A percentile compares a stretch with the other conserved stretches of the same genome.
phyloP scores from a whole-genome alignment of 495 filamentous ascomycete species.

The Aspergillus homomorphus region DNA sequence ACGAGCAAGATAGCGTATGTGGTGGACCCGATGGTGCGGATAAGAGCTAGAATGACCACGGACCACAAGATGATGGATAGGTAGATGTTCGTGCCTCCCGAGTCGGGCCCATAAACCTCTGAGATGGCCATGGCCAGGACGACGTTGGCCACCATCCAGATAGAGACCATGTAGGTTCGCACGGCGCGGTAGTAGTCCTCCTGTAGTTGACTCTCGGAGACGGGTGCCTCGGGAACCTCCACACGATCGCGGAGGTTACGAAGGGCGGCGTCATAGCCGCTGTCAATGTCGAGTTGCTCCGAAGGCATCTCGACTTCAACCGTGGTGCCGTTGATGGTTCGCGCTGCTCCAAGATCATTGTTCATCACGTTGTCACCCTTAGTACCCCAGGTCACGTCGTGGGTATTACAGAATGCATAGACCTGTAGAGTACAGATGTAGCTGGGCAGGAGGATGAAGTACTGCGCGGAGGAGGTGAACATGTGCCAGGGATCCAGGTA shows the following conservation, averaged over 20 bases:
- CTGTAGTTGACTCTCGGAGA: conserved; percentile 78
- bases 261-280: conserved; percentile 93
- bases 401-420: conserved; percentile 99
- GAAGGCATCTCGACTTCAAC: conserved; percentile 87
- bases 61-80: conserved; percentile 90
- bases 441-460: conserved; percentile 84
- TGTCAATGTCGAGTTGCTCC: conserved; percentile 97
- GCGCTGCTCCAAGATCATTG: conserved; percentile 85
- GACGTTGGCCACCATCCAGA: conserved; percentile 91
- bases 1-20: conserved; percentile 79
- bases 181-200: conserved; percentile 99
- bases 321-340: conserved; percentile 64
- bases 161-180: conserved; percentile 96
- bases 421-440: conserved; percentile 98
- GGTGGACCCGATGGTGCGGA: conserved; percentile 76
- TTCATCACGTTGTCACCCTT: conserved; percentile 96
- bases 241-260: conserved; percentile 92
- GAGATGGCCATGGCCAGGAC: conserved; percentile 89
- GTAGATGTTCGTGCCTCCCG: conserved; percentile 81
- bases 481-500: conserved; percentile 99
- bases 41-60: conserved; percentile 80
- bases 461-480: conserved; percentile 90
- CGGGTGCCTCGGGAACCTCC: conserved; percentile 61
- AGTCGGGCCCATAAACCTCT: conserved; percentile 71
- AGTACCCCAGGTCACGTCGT: conserved; percentile 98